phyloP scores from a whole-genome alignment of 2,329 filamentous ascomycete species.

The Microdochium bolleyi region DNA sequence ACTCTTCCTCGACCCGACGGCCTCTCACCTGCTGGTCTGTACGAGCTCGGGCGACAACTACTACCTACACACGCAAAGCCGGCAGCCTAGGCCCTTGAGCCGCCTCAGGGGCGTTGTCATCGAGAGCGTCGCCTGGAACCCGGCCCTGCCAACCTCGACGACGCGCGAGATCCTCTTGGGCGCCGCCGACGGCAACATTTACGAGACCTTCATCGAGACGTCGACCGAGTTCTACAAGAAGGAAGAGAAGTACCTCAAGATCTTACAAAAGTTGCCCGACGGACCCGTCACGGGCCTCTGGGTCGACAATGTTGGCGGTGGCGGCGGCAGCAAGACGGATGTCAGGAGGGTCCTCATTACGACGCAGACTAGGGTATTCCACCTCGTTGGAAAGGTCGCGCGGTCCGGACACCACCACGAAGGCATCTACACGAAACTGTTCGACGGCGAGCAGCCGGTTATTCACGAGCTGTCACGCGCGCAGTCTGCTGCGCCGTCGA shows the following conservation, averaged over 20 bases:
- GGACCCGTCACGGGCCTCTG: conserved; percentile 80
- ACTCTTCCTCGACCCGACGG: conserved; percentile 96
- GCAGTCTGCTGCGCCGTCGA: conserved; percentile 51
- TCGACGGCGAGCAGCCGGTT: conserved; percentile 76
- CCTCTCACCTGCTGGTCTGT: conserved; percentile 86
- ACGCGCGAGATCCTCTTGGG: conserved; percentile 92
- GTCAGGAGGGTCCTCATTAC: conserved; percentile 70
- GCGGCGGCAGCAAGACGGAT: conserved; percentile 61
- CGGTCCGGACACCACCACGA: conserved; percentile 55
- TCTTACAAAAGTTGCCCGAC: conserved; percentile 74
- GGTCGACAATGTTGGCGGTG: conserved; percentile 67
- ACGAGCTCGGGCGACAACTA: conserved; percentile 93
- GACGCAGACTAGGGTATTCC: conserved; percentile 70
- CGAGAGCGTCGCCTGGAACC: conserved; percentile 91
- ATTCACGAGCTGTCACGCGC: conserved; percentile 64
- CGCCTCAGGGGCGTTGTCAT: conserved; percentile 80
- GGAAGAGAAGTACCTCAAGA: conserved; percentile 87
- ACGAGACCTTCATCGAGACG: conserved; percentile 91
- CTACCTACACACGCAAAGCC: conserved; percentile 93
- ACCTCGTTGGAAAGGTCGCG: conserved; percentile 72
- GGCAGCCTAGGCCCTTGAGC: conserved; percentile 74
- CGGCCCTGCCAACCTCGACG: conserved; percentile 82
- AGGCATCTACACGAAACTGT: conserved; percentile 79
- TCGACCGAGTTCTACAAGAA: conserved; percentile 91
- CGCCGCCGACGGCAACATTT: conserved; percentile 87